These are phyloP conservation scores for Fusarium nygamai DNA, from an alignment of 2,329 filamentous ascomycete species.

Conservation along the genomic window DNA sequence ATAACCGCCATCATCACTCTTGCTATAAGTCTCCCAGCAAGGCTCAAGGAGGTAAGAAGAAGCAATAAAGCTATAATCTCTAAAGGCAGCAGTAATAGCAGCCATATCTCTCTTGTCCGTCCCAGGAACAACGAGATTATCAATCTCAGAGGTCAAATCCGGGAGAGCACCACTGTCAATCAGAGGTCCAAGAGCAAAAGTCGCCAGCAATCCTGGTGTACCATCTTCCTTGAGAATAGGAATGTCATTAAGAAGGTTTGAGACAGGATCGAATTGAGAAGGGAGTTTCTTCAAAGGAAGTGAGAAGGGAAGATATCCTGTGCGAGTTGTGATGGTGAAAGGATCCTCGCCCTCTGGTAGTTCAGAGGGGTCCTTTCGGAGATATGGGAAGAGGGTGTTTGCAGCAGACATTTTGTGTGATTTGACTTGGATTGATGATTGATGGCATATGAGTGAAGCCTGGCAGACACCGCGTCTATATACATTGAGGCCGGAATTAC, in stretches of 20 bases:
- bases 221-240: slow-evolving; percentile 34
- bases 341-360: slow-evolving; percentile 29
- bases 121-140: slow-evolving; percentile 22
- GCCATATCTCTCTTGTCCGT: slow-evolving; percentile 30
- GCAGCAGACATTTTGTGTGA: slow-evolving; percentile 29
- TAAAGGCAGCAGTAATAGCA: slow-evolving; percentile 29
- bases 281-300: slow-evolving; percentile 27
- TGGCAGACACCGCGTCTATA: slow-evolving; percentile 12
- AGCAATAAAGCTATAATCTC: slow-evolving; percentile 33
- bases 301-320: slow-evolving; percentile 27
- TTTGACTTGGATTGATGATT: background rate
- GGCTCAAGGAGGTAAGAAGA: slow-evolving; percentile 31
- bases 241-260: slow-evolving; percentile 29
- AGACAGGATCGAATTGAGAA: slow-evolving; percentile 30
- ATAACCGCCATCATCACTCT: slow-evolving; percentile 19
- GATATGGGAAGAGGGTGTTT: slow-evolving; percentile 33
- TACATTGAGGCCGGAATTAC: slow-evolving; percentile 30
- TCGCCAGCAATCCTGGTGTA: slow-evolving; percentile 19
- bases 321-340: slow-evolving; percentile 35
- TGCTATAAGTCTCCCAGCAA: slow-evolving; percentile 33
- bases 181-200: slow-evolving; percentile 26
- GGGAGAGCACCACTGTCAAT: slow-evolving; percentile 28
- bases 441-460: background rate
- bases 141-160: slow-evolving; percentile 31
- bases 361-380: slow-evolving; percentile 31